phyloP scores from a whole-genome alignment of 2,329 filamentous ascomycete genomes.

The Colletotrichum cuscutae region DNA sequence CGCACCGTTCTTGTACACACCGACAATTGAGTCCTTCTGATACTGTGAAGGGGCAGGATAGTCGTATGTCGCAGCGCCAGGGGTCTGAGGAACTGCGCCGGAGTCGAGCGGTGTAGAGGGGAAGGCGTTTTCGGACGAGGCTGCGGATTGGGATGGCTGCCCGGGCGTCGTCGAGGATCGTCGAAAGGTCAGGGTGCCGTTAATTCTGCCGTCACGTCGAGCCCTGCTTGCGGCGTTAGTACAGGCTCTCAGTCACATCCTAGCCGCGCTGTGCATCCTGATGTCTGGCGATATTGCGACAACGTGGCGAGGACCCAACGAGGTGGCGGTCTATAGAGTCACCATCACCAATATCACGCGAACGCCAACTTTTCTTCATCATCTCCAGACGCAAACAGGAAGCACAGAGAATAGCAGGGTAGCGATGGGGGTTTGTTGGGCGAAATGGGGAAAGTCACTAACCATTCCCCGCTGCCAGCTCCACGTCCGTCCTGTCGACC shows the following conservation, averaged over 20 bases:
- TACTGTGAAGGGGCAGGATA: conserved; percentile 68
- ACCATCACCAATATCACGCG: neutral
- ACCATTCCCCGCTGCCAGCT: conserved; percentile 77
- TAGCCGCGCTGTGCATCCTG: neutral
- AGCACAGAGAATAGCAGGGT: neutral
- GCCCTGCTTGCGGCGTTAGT: conserved; percentile 54
- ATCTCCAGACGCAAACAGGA: neutral
- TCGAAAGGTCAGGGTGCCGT: conserved; percentile 73
- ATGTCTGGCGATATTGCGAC: neutral
- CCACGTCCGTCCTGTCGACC: conserved; percentile 68
- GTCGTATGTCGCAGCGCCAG: conserved; percentile 42
- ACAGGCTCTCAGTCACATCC: neutral
- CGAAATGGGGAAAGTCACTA: conserved; percentile 49
- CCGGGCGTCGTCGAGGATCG: conserved; percentile 69
- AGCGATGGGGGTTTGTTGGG: neutral
- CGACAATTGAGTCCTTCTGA: conserved; percentile 81
- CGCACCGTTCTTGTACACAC: conserved; percentile 68
- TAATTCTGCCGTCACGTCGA: conserved; percentile 67
- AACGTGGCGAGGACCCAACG: conserved; percentile 8
- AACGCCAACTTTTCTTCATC: neutral
- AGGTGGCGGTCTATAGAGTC: neutral
- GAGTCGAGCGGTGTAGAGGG: conserved; percentile 39
- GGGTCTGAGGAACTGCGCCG: conserved; percentile 49
- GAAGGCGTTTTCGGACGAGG: conserved; percentile 49
- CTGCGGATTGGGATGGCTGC: conserved; percentile 50